phyloP scores from a whole-genome alignment of 1,284 basidiomycete species.

The Meira nashicola region DNA sequence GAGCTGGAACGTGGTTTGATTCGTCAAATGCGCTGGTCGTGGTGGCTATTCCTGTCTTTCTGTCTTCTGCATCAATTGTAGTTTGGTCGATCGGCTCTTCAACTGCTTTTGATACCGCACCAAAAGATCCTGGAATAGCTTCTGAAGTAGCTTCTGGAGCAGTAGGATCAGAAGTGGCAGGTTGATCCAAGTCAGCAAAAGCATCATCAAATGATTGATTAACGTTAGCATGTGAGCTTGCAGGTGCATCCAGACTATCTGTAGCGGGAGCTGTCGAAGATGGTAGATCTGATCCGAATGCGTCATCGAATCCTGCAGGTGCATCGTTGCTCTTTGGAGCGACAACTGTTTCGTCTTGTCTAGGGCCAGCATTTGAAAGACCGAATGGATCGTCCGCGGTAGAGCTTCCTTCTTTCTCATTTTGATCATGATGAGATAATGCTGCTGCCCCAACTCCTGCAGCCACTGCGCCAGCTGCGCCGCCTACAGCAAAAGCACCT shows the following conservation, averaged over 20 bases:
- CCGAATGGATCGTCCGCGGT: slow-evolving; percentile 34
- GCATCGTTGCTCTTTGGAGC: slow-evolving; percentile 7
- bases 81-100: slow-evolving; percentile 57
- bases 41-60: slow-evolving; percentile 24
- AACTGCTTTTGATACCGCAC: neutral
- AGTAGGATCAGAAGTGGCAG: slow-evolving; percentile 16
- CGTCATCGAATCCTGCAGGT: slow-evolving; percentile 32
- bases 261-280: neutral
- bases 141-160: neutral
- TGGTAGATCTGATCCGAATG: slow-evolving; percentile 50
- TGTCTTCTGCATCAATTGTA: slow-evolving; percentile 37
- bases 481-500: slow-evolving; percentile 40
- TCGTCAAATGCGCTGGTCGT: neutral
- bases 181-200: slow-evolving; percentile 17
- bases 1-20: slow-evolving; percentile 19
- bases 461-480: slow-evolving; percentile 39
- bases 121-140: neutral
- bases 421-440: slow-evolving; percentile 15
- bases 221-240: neutral
- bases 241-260: slow-evolving; percentile 5
- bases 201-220: slow-evolving; percentile 61
- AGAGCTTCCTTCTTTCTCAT: slow-evolving; percentile 7
- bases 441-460: slow-evolving; percentile 36
- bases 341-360: slow-evolving; percentile 5
- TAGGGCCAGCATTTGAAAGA: slow-evolving; percentile 26